Evolutionary conservation across 306 rosid genomes (phyloP), one percentile per base, ranked within the genome.

Genomic region (Nissolia schottii): DNA sequence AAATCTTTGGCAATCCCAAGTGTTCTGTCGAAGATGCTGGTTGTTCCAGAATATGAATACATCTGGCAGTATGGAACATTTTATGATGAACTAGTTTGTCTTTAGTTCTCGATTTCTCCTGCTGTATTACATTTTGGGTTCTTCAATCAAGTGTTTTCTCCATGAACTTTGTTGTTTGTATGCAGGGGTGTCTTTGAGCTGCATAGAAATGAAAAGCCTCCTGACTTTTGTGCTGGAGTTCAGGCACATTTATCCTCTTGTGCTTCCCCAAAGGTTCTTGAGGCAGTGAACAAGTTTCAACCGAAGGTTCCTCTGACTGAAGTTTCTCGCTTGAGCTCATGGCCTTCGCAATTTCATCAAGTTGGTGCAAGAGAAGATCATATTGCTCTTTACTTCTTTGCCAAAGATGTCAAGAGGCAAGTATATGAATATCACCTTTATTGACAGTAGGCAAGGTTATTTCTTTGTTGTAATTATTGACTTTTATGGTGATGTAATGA

Each of bases 341-440:
- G 99, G 99, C 99, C 99, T n/a, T 64, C 87, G 14, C 99, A 94
- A 46, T 94, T 94, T 77, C 77, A 32, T 78, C 89, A 80, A 35
- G 79, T 64, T 65, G 97, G 97, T 56, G 87, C 84, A 76, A 84
- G 81, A 73, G 99, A 91, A 67, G 88, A 91, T 65, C 89, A 91
- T 77, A 89, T 94, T 71, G 99, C 99, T 34, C 96, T 94, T 49
- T 91, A 89, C 86, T 91, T 94, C 85, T 94, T 94, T 84, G 97
- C 99, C 74, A 84, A 80, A 73, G 97, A 94, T 84, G 53, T 85
- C 45, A 88, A 88, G 56, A 94, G 96, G 99, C 82, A 34, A 34
- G 65, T 28, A 41, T 67, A 37, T 69, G 15, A 35, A 27, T 73
- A 13, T 28, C 57, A 24, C 80, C 67, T 37, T 27, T 67, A n/a